Conservation (phyloP, 2,329 filamentous ascomycete species). For the Ophiostoma sp. region DNA sequence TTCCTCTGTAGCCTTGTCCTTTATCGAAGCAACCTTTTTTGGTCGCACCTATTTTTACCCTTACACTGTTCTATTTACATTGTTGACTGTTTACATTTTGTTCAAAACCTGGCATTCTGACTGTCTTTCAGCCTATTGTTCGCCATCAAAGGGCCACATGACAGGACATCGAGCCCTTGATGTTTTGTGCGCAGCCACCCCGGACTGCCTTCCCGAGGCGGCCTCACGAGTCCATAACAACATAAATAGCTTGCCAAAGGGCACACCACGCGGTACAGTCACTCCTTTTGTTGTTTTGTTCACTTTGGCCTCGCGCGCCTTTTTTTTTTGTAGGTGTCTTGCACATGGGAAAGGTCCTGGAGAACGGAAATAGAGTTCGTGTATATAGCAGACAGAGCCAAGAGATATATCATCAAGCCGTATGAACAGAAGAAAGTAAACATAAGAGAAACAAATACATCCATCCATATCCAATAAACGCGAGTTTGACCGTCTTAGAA, state of each 20-base stretch:
- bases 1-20: conserved; percentile 3
- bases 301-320: conserved; percentile 8
- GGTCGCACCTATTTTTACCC: not conserved
- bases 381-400: not conserved
- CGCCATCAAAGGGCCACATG: not conserved
- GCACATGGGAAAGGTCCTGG: not conserved
- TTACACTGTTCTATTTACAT: not conserved
- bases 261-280: conserved; percentile 1
- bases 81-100: not conserved
- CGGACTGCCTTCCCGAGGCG: not conserved
- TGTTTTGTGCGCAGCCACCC: not conserved
- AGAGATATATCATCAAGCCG: not conserved
- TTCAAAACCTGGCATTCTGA: not conserved
- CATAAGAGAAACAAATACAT: not conserved
- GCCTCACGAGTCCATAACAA: not conserved
- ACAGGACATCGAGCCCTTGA: not conserved
- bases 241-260: not conserved
- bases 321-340: not conserved
- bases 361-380: not conserved
- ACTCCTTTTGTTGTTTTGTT: not conserved
- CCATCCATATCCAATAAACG: not conserved
- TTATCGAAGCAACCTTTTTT: not conserved
- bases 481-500: conserved; percentile 3
- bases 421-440: not conserved
- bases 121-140: not conserved